A percentile compares a stretch with the other conserved stretches of the same genome.
phyloP scores from a whole-genome alignment of 2,329 filamentous ascomycete genomes.

The Fusarium sp. region DNA sequence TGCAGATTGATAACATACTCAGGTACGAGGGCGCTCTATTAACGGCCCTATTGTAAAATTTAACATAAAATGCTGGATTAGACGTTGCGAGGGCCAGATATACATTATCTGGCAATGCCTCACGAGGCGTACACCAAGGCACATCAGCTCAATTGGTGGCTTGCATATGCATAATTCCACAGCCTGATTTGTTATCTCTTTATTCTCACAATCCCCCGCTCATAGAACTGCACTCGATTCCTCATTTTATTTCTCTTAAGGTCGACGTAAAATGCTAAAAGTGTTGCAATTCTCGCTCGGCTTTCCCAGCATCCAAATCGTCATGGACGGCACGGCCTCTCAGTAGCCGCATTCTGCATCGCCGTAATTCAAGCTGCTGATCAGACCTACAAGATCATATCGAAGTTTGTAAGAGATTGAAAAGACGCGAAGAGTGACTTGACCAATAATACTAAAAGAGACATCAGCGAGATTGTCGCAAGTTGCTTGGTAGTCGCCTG shows the following conservation, averaged over 20 bases:
- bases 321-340: not conserved
- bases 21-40: not conserved
- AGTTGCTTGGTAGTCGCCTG: not conserved
- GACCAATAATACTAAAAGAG: not conserved
- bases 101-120: not conserved
- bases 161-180: not conserved
- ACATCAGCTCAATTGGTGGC: not conserved
- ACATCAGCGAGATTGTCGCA: not conserved
- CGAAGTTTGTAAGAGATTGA: not conserved
- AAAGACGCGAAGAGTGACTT: not conserved
- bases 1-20: not conserved
- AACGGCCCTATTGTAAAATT: too few relatives aligned
- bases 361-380: slow-evolving; percentile 5
- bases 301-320: not conserved
- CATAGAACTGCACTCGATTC: not conserved
- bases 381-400: not conserved
- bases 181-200: not conserved
- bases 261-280: not conserved
- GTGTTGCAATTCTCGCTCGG: too few relatives aligned
- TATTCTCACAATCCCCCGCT: not conserved
- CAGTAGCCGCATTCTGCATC: slow-evolving; percentile 1
- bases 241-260: not conserved
- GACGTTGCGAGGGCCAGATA: not conserved
- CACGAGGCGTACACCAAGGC: not conserved
- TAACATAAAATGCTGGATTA: too few relatives aligned